phyloP scores from a whole-genome alignment of 1,284 basidiomycete genomes.

The Trichosporon asahii region DNA sequence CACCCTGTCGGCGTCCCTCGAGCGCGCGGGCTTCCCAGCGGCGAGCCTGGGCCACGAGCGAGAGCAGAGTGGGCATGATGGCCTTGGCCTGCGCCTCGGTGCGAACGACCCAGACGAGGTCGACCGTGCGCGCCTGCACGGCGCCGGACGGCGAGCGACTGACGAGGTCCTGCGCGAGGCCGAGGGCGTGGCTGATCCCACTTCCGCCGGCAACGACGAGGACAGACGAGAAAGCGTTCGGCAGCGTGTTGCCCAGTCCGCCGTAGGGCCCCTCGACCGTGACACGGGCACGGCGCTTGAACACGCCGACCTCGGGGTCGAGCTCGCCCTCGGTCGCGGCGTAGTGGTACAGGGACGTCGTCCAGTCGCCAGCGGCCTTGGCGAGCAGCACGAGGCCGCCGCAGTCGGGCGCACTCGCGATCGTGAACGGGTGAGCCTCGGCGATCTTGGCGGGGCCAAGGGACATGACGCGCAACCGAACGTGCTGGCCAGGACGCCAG shows the following conservation, averaged over 20 bases:
- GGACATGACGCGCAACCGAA: constrained; percentile 47
- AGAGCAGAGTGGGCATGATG: constrained; percentile 37
- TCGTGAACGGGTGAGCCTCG: constrained; percentile 52
- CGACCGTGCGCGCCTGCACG: constrained; percentile 47
- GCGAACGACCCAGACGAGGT: constrained; percentile 49
- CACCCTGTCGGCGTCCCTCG: constrained; percentile 26
- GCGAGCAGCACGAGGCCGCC: constrained; percentile 45
- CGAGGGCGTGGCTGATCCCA: constrained; percentile 46
- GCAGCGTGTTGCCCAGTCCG: constrained; percentile 45
- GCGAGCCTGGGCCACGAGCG: constrained; percentile 42
- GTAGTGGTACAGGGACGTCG: constrained; percentile 34
- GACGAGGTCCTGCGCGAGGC: constrained; percentile 44
- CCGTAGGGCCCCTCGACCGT: constrained; percentile 51
- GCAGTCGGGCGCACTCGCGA: constrained; percentile 48
- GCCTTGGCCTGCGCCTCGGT: constrained; percentile 41
- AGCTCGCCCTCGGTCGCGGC: constrained; percentile 21
- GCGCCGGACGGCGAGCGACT: constrained; percentile 37
- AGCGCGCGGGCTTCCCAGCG: constrained; percentile 35
- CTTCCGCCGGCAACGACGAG: constrained; percentile 49
- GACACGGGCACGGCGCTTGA: constrained; percentile 24
- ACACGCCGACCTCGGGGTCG: constrained; percentile 12
- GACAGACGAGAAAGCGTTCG: constrained; percentile 46
- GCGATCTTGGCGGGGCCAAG: constrained; percentile 31
- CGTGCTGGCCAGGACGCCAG: constrained; percentile 54
- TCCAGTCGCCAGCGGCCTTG: constrained; percentile 50